These are phyloP conservation scores for Clonostachys byssicola DNA, from an alignment of 2,329 filamentous ascomycete genomes.

Conservation along the genomic window DNA sequence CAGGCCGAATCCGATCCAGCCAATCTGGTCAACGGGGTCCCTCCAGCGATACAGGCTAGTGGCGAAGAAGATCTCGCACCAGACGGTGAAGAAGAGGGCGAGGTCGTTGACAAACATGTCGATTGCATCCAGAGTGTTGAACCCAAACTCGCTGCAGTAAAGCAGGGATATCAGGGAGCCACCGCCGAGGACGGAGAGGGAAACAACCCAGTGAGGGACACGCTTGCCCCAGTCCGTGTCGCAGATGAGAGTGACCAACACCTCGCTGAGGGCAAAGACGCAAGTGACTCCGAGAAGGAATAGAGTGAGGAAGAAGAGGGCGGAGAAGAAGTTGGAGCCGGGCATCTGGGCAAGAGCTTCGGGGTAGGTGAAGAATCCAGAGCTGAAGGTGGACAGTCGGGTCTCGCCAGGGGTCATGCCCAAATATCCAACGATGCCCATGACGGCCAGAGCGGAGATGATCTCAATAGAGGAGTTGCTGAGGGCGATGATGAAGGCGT, in stretches of 20 bases:
- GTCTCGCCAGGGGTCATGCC: slow-evolving; percentile 19
- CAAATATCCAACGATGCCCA: slow-evolving; percentile 45
- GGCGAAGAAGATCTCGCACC: slow-evolving; percentile 41
- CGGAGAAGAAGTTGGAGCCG: slow-evolving; percentile 48
- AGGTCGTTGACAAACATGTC: slow-evolving; percentile 50
- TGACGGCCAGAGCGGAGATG: slow-evolving; percentile 31
- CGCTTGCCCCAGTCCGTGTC: slow-evolving; percentile 33
- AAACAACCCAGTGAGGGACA: slow-evolving; percentile 30
- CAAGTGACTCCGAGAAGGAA: slow-evolving; percentile 49
- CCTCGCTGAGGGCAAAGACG: slow-evolving; percentile 48
- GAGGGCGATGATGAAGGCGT: slow-evolving; percentile 46
- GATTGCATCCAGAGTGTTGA: slow-evolving; percentile 44
- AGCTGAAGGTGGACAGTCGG: slow-evolving; percentile 42
- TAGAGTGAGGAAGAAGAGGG: slow-evolving; percentile 48
- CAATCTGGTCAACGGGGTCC: slow-evolving; percentile 34
- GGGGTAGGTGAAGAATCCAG: slow-evolving; percentile 49
- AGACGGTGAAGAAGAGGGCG: slow-evolving; percentile 44
- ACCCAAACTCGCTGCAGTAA: slow-evolving; percentile 51
- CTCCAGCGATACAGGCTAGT: slow-evolving; percentile 46
- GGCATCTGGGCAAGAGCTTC: slow-evolving; percentile 50
- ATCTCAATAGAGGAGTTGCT: slow-evolving; percentile 50
- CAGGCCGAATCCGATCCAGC: slow-evolving; percentile 18
- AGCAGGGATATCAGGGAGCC: slow-evolving; percentile 44
- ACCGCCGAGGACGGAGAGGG: slow-evolving; percentile 35
- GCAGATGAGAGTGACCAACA: slow-evolving; percentile 41